Conservation (phyloP, 169 alveolate genomes). For the Babesia microti region DNA sequence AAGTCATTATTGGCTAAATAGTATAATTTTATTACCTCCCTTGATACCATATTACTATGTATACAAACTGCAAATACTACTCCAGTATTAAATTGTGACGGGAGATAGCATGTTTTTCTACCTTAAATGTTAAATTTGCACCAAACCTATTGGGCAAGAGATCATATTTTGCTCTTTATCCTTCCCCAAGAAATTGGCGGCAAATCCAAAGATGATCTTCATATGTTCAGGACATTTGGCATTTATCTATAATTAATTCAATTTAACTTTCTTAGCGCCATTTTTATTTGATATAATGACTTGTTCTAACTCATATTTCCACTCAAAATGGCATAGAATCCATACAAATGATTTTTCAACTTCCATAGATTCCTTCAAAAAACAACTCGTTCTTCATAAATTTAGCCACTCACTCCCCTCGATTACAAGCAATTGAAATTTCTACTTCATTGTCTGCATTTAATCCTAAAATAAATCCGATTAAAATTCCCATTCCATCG, state of each 20-base stretch:
- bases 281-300: conserved; percentile 10
- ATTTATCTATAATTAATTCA: conserved; percentile 1
- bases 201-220: conserved; percentile 17
- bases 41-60: conserved; percentile 15
- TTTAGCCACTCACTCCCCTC: conserved; percentile 10
- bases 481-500: conserved; percentile 5
- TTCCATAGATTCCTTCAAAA: conserved; percentile 14
- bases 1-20: no score
- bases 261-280: conserved; percentile 1
- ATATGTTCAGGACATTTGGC: conserved; percentile 14
- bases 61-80: conserved; percentile 27
- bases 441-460: conserved; percentile 12
- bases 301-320: conserved; percentile 12
- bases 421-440: conserved; percentile 10
- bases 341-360: conserved; percentile 11
- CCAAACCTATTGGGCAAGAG: conserved; percentile 15
- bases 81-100: conserved; percentile 13
- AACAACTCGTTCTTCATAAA: conserved; percentile 22
- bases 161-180: not conserved
- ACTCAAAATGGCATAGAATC: conserved; percentile 15
- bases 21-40: no score
- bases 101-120: conserved; percentile 4
- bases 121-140: conserved; percentile 2
- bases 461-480: conserved; percentile 34
- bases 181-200: conserved; percentile 3